phyloP scores from a whole-genome alignment of 345 rosid genomes.

The thale cress (Arabidopsis thaliana) region TAIR10.1 NC_003076.8:3204001-3204500 shows the following conservation, averaged over 20 bases:
- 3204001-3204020: constrained; percentile 88
- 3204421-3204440: constrained; percentile 10
- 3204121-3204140: constrained; percentile 74
- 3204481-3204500: not conserved
- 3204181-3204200: constrained; percentile 45
- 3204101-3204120: constrained; percentile 79
- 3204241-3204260: constrained; percentile 17
- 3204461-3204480: constrained; percentile 26
- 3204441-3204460: constrained; percentile 34
- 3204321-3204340: constrained; percentile 61
- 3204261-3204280: not conserved
- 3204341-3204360: constrained; percentile 68
- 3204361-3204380: constrained; percentile 40
- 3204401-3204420: not conserved
- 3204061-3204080: constrained; percentile 99
- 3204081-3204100: constrained; percentile 94
- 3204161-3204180: constrained; percentile 42
- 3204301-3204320: constrained; percentile 46
- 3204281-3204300: constrained; percentile 5
- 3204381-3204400: constrained; percentile 1
- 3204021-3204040: constrained; percentile 69
- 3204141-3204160: constrained; percentile 65
- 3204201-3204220: constrained; percentile 54
- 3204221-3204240: constrained; percentile 53
- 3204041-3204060: constrained; percentile 70